Evolutionary conservation across 1,284 basidiomycete genomes (phyloP).

Genomic region (Taiwanofungus camphoratus): DNA sequence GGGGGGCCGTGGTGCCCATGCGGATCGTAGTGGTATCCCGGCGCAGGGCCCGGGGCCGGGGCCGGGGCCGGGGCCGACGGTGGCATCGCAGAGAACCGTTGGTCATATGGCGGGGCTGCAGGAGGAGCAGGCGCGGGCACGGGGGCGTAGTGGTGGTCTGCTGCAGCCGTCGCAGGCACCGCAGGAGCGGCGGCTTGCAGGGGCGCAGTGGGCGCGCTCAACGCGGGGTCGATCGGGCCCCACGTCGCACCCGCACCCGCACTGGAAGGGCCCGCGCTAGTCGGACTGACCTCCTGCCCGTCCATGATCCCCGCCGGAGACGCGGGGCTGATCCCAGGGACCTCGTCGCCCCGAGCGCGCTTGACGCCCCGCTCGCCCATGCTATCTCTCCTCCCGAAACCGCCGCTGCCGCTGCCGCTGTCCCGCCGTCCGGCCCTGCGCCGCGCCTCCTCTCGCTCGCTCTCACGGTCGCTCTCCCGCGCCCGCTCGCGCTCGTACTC

Average conservation of each 20-base stretch:
- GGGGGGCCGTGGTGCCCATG: slow-evolving; percentile 18
- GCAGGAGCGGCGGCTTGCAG: slow-evolving; percentile 13
- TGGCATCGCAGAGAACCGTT: slow-evolving; percentile 21
- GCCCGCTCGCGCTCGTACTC: slow-evolving; percentile 21
- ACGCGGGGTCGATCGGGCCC: slow-evolving; percentile 23
- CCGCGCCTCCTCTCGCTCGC: slow-evolving; percentile 20
- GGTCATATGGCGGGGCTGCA: slow-evolving; percentile 22
- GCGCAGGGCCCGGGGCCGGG: slow-evolving; percentile 2
- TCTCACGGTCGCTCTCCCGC: slow-evolving; percentile 21
- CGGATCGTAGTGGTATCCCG: slow-evolving; percentile 22
- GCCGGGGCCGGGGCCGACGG: slow-evolving; percentile 11
- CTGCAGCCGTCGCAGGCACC: slow-evolving; percentile 1
- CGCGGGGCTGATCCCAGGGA: slow-evolving; percentile 7
- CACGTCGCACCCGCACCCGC: slow-evolving; percentile 12
- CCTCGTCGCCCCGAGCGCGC: slow-evolving; percentile 15
- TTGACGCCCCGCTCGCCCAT: slow-evolving; percentile 18
- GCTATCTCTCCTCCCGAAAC: slow-evolving; percentile 14
- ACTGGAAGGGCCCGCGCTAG: slow-evolving; percentile 15
- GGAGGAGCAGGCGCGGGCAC: slow-evolving; percentile 16
- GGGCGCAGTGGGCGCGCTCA: slow-evolving; percentile 16
- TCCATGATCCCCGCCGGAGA: background rate
- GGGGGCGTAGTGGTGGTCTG: slow-evolving; percentile 9
- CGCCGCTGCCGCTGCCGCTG: slow-evolving; percentile 12
- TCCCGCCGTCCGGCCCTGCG: slow-evolving; percentile 16
- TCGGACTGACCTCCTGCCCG: slow-evolving; percentile 3